Conservation (phyloP, 2,329 filamentous ascomycete species). For the Shiraia sp. region DNA sequence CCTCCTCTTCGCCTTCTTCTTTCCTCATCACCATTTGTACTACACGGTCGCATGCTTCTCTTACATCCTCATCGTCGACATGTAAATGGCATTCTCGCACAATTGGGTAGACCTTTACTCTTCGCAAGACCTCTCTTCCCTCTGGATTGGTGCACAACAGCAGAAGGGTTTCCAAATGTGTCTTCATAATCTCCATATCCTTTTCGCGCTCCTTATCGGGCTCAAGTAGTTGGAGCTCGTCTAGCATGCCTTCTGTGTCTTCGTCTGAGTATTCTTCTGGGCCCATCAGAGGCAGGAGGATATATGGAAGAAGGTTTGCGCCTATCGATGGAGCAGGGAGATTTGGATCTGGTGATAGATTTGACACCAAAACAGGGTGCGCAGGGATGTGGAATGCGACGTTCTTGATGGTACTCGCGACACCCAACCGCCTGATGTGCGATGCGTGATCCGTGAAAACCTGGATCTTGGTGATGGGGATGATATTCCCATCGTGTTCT, state of each 20-base stretch:
- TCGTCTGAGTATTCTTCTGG: slow-evolving; percentile 87
- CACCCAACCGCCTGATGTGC: slow-evolving; percentile 82
- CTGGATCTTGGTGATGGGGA: slow-evolving; percentile 89
- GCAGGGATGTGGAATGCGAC: slow-evolving; percentile 78
- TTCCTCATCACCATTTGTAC: slow-evolving; percentile 88
- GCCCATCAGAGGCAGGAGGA: slow-evolving; percentile 85
- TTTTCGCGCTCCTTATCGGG: slow-evolving; percentile 86
- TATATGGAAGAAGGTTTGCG: slow-evolving; percentile 83
- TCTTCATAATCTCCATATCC: slow-evolving; percentile 76
- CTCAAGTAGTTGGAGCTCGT: slow-evolving; percentile 85
- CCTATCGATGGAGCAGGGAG: slow-evolving; percentile 60
- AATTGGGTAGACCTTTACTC: slow-evolving; percentile 84
- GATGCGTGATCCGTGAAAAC: slow-evolving; percentile 94
- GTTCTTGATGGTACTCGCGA: slow-evolving; percentile 96
- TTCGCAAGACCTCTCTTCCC: slow-evolving; percentile 74
- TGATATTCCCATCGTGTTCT: slow-evolving; percentile 72
- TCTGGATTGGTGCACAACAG: slow-evolving; percentile 78
- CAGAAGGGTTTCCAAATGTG: slow-evolving; percentile 85
- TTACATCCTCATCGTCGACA: slow-evolving; percentile 76
- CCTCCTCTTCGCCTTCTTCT: slow-evolving; percentile 64
- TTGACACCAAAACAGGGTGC: slow-evolving; percentile 69
- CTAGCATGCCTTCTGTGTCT: slow-evolving; percentile 82
- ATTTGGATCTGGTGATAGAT: slow-evolving; percentile 33
- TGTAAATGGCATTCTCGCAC: slow-evolving; percentile 82
- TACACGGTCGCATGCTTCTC: slow-evolving; percentile 82